Conservation (phyloP, 2,329 filamentous ascomycete genomes). For the Camptophora hylomeconis region DNA sequence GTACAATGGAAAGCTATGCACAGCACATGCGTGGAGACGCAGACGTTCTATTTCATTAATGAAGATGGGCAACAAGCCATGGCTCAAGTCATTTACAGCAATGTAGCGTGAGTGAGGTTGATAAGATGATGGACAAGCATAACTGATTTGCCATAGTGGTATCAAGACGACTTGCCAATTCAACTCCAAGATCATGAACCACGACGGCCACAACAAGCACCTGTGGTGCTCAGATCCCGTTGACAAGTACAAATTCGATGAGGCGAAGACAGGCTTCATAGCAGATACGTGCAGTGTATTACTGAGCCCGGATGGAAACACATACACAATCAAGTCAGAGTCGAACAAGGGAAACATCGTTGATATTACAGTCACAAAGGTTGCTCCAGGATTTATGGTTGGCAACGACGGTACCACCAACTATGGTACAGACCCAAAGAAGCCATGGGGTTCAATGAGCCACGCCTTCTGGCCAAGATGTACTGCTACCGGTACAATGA, state of each 20-base stretch:
- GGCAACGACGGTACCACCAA: constrained; percentile 73
- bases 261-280: constrained; percentile 70
- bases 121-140: no score
- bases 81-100: constrained; percentile 93
- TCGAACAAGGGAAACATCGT: constrained; percentile 69
- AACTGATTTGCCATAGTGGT: constrained; percentile 43
- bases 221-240: constrained; percentile 78
- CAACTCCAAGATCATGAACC: constrained; percentile 83
- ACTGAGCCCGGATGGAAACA: constrained; percentile 69
- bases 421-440: constrained; percentile 71
- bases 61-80: constrained; percentile 66
- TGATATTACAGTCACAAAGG: constrained; percentile 67
- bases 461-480: constrained; percentile 93
- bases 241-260: constrained; percentile 67
- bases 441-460: constrained; percentile 86
- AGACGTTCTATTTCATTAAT: constrained; percentile 81
- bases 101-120: constrained; percentile 67
- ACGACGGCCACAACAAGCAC: constrained; percentile 56
- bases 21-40: constrained; percentile 82
- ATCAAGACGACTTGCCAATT: constrained; percentile 86
- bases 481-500: constrained; percentile 66
- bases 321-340: constrained; percentile 82
- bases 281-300: constrained; percentile 76
- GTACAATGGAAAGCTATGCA: constrained; percentile 72
- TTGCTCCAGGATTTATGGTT: constrained; percentile 67